Conservation (phyloP, 75 land plant genomes). For the Cunninghamia lanceolata region DNA sequence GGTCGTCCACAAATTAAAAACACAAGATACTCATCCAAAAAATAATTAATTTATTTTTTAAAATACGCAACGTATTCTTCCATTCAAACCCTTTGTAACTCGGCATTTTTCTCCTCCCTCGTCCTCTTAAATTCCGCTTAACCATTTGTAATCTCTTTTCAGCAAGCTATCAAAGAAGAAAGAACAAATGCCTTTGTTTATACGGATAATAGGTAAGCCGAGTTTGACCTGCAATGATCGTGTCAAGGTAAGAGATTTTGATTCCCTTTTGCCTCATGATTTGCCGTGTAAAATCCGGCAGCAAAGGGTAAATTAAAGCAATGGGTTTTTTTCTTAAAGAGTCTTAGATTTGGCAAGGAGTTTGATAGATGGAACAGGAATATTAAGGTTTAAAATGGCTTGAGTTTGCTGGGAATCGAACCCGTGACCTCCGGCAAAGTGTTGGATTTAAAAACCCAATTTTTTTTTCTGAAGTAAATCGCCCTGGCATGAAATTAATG, state of each 20-base stretch:
- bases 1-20: too few species aligned
- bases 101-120: too few species aligned
- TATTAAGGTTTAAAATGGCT: neutral
- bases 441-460: neutral
- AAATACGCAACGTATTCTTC: neutral
- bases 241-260: conserved; percentile 6
- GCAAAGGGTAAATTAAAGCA: neutral
- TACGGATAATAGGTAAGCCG: neutral
- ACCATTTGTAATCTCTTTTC: neutral
- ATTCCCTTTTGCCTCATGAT: neutral
- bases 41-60: neutral
- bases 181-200: neutral
- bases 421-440: neutral
- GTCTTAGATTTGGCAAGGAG: neutral
- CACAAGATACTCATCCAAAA: too few species aligned
- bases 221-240: neutral
- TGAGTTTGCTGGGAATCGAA: neutral
- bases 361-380: neutral
- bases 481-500: neutral
- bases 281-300: neutral
- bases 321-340: neutral
- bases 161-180: neutral
- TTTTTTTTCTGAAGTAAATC: neutral
- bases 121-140: neutral
- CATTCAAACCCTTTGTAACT: neutral